Percentiles rank a stretch among this genome's conserved stretches.
These are phyloP conservation scores for Heliamphora pulchella DNA, from an alignment of 179 eudicot genomes.

Conservation along the genomic window DNA sequence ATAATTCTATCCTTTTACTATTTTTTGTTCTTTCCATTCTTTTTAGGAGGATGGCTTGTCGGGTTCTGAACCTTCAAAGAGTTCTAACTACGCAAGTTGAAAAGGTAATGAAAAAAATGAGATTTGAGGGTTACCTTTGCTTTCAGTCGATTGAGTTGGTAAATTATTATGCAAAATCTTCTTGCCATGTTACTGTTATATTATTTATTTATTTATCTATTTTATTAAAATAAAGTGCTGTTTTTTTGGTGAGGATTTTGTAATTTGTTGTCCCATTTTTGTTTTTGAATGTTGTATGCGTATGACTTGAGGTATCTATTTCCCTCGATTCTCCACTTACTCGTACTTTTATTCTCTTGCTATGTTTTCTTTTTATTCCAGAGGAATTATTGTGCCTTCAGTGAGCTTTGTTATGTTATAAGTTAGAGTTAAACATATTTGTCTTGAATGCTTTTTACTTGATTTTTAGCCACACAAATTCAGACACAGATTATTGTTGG, in stretches of 20 bases:
- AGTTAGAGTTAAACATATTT: neutral
- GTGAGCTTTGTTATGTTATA: neutral
- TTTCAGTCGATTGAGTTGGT: neutral
- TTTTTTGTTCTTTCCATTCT: conserved; percentile 18
- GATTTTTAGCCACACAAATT: neutral
- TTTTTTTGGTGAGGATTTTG: neutral
- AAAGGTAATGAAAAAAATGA: conserved; percentile 48
- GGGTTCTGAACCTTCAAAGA: conserved; percentile 40
- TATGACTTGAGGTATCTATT: neutral
- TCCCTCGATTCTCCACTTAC: conserved; percentile 2
- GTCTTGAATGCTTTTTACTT: neutral
- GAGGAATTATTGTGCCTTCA: neutral
- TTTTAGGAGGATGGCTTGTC: conserved; percentile 50
- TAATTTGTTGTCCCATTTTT: neutral
- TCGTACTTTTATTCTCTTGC: neutral
- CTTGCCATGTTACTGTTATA: conserved; percentile 6
- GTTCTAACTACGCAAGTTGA: conserved; percentile 45
- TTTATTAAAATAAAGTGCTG: neutral
- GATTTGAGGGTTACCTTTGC: neutral
- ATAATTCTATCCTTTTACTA: neutral
- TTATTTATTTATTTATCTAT: neutral
- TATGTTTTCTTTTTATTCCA: neutral
- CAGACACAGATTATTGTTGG: neutral
- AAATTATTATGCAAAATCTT: neutral
- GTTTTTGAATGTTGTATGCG: neutral